Base-by-base conservation (phyloP, 768 basidiomycete genomes). In the Suillus alpinus region DNA sequence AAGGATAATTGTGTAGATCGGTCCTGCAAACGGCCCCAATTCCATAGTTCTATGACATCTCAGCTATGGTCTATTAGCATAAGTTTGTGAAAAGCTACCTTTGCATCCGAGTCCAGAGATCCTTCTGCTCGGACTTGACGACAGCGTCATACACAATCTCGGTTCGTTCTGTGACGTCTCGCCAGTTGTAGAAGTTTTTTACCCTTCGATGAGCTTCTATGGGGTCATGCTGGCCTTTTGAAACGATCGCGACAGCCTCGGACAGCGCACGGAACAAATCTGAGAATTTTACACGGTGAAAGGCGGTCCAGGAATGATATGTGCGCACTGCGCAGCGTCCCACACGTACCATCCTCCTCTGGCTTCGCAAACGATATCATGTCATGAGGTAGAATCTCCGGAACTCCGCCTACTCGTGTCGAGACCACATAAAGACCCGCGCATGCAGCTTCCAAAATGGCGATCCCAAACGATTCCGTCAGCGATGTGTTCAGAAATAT, bases 281-380 rank as follows among this genome's bases (percentile, higher is more conserved):
- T 97, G 66, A 5, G 13, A 40, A 43, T 46, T 32, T n/a, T 10
- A 29, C 23, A n/a, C 5, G 6, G 14, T 14, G 26, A 31, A n/a
- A 41, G 3, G 58, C 7, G 18, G 6, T 13, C 56, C 10, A 18
- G 60, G 7, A 58, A 20, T 47, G 56, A 26, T 36, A 47, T 31
- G 2, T n/a, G 23, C 10, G 3, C 4, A 26, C 16, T 26, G 26
- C 23, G 4, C 8, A 49, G 16, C 7, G 36, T 29, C 16, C 53
- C 3, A 39, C 26, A 74, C 84, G 36, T 56, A 95, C 96, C 96
- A 65, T 97, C 94, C 73, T 93, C 94, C 44, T 98, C 92, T 0
- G 96, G 94, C 59, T 87, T 85, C 0, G 95, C 94, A 69, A 98
- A 97, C 55, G 92, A 93, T 61, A 98, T 94, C 91, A 98, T 92